These are phyloP conservation scores for Pseudocercospora ulei DNA, from an alignment of 2,329 filamentous ascomycete genomes.

Conservation along the genomic window DNA sequence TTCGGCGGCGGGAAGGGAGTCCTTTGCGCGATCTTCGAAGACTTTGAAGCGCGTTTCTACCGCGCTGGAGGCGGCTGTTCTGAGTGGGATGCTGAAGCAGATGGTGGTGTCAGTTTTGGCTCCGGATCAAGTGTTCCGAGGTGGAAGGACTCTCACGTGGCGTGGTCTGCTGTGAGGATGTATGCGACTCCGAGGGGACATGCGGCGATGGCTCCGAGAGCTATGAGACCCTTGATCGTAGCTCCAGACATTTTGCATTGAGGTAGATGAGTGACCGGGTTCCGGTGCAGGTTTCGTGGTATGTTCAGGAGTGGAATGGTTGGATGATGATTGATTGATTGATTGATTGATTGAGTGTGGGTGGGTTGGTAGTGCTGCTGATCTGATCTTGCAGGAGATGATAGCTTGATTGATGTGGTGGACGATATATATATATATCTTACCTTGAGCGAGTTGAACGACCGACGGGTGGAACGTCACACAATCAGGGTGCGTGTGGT, in stretches of 20 bases:
- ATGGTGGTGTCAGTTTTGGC: not conserved
- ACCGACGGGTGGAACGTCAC: not conserved
- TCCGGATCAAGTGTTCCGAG: not conserved
- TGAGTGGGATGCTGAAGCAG: constrained; percentile 6
- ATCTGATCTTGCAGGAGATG: constrained; percentile 1
- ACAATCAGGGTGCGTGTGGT: constrained; percentile 2
- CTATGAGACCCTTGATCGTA: constrained; percentile 10
- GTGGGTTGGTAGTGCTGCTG: constrained; percentile 2
- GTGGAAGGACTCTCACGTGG: constrained; percentile 5
- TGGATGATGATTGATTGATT: not conserved
- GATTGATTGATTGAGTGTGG: not conserved
- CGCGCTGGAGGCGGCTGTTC: constrained; percentile 6
- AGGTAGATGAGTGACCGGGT: no score
- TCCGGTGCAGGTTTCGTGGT: no score
- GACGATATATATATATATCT: constrained; percentile 4
- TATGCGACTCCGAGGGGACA: constrained; percentile 13
- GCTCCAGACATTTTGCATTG: constrained; percentile 10
- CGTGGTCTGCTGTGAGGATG: constrained; percentile 14
- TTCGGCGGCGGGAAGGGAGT: constrained; percentile 8
- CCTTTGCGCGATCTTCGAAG: constrained; percentile 14
- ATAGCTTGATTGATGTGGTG: not conserved
- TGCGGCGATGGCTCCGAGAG: constrained; percentile 10
- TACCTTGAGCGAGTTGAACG: constrained; percentile 1
- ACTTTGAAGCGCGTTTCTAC: constrained; percentile 14
- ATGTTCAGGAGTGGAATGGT: no score